Conservation (phyloP, 805 yeast species). For the Cyberlindnera japonica region DNA sequence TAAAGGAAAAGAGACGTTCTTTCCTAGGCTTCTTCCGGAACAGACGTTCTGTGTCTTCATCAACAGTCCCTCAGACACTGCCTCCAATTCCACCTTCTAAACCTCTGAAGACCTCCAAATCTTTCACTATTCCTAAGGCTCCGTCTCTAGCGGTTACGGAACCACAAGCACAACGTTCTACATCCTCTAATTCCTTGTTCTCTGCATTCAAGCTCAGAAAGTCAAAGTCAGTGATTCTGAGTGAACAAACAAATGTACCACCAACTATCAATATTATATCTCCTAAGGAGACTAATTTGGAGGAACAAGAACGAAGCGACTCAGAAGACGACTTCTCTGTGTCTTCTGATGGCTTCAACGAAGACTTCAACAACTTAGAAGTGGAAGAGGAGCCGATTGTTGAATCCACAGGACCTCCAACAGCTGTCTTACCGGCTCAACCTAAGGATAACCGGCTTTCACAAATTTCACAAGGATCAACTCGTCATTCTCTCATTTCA, state of each 20-base stretch:
- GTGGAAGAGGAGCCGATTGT: neutral
- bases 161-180: conserved; percentile 21
- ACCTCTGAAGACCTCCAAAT: conserved; percentile 15
- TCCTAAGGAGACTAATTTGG: no score
- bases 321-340: conserved; percentile 8
- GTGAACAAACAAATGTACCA: neutral
- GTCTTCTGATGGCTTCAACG: conserved; percentile 23
- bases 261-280: conserved; percentile 2
- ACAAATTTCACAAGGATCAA: conserved; percentile 7
- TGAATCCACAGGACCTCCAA: conserved; percentile 1
- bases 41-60: conserved; percentile 21
- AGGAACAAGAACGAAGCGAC: no score
- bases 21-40: conserved; percentile 23
- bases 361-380: conserved; percentile 24
- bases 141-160: conserved; percentile 9
- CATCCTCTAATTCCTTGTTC: conserved; percentile 26
- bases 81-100: neutral
- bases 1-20: conserved; percentile 20
- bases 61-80: conserved; percentile 8
- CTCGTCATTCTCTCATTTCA: conserved; percentile 17
- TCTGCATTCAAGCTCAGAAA: conserved; percentile 25
- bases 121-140: conserved; percentile 15
- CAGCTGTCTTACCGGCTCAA: neutral
- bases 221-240: conserved; percentile 2
- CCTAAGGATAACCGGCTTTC: conserved; percentile 9